Evolutionary conservation across 1,284 basidiomycete genomes (phyloP), one percentile per base, ranked within the genome.

Genomic region (Leccinum laetum): DNA sequence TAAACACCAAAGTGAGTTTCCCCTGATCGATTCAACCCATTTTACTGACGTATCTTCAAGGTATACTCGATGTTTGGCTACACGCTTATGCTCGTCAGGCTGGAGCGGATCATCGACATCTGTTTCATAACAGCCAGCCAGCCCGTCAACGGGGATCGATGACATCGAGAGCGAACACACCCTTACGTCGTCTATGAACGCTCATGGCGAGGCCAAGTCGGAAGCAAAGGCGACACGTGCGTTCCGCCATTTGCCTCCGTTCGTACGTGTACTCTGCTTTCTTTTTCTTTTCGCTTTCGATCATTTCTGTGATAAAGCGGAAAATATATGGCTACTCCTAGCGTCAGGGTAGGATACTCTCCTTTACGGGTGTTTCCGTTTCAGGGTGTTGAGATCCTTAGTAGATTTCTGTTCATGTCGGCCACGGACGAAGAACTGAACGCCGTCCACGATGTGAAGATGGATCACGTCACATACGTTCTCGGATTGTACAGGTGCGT

Each of bases 41-140:
- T 60, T 5, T 21, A 41, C 56, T 68, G 69, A 71, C 60, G 68
- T 55, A 3, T 70, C 29, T 32, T 32, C 29, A 32, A 93, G 90
- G 91, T 97, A 2, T 95, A 98, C 72, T 83, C 84, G 1, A 82
- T 90, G 63, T 97, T 98, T 70, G 96, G 95, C 13, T 85, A 90
- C 71, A 91, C 24, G 24, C 92, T 99, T 16, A 95, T 96, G 84
- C 83, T 89, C 0, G 96, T 95, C 1, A 96, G 95, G 13, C 68
- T 93, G 9, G 79, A 92, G 0, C 89, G 96, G 44, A 87, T 98
- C 65, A 79, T 97, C 65, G 96, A 98, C 76, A 85, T 98, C 24
- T 95, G 91, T 79, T 96, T 96, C 76, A 81, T 92, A 64, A 78
- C 24, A 24, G 24, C 24, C 80, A 1, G 81, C 84, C 76, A 75